Evolutionary conservation across 352 stramenopile genomes (phyloP).

Genomic region (Lagenidium sp.): DNA sequence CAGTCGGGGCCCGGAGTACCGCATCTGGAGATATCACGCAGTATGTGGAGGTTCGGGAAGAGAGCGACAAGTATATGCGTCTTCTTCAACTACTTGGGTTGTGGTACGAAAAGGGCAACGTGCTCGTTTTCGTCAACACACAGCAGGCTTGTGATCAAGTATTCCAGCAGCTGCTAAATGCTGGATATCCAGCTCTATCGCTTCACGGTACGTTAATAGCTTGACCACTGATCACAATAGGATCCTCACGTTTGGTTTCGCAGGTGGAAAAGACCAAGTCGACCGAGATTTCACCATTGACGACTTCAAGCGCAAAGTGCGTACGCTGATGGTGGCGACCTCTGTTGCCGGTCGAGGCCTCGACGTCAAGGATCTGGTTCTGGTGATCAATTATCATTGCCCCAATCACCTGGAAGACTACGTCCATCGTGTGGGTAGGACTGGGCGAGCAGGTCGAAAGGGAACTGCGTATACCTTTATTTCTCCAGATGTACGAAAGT

Average conservation of each 20-base stretch:
- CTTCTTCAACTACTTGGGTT: constrained; percentile 95
- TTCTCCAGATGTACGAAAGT: constrained; percentile 80
- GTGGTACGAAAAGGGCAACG: constrained; percentile 96
- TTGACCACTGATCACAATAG: no score
- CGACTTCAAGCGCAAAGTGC: constrained; percentile 97
- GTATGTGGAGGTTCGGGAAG: constrained; percentile 97
- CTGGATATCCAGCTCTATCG: constrained; percentile 93
- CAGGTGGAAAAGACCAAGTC: constrained; percentile 97
- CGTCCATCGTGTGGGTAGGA: constrained; percentile 97
- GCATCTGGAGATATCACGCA: constrained; percentile 96
- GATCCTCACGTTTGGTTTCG: no score
- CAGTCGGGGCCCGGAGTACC: constrained; percentile 92
- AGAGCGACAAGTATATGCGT: constrained; percentile 98
- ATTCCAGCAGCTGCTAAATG: constrained; percentile 96
- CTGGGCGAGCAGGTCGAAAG: constrained; percentile 91
- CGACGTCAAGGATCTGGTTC: constrained; percentile 96
- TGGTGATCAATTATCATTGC: constrained; percentile 99
- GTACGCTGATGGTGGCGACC: constrained; percentile 92
- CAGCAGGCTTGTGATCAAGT: constrained; percentile 95
- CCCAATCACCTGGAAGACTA: constrained; percentile 99
- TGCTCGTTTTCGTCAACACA: constrained; percentile 99
- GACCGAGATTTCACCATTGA: constrained; percentile 98
- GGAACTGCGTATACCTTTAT: constrained; percentile 99
- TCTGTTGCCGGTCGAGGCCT: constrained; percentile 96
- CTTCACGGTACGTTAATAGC: constrained; percentile 92